Evolutionary conservation across 176 grass and related monocot genomes (phyloP).

Genomic region (Eragrostis nindensis): DNA sequence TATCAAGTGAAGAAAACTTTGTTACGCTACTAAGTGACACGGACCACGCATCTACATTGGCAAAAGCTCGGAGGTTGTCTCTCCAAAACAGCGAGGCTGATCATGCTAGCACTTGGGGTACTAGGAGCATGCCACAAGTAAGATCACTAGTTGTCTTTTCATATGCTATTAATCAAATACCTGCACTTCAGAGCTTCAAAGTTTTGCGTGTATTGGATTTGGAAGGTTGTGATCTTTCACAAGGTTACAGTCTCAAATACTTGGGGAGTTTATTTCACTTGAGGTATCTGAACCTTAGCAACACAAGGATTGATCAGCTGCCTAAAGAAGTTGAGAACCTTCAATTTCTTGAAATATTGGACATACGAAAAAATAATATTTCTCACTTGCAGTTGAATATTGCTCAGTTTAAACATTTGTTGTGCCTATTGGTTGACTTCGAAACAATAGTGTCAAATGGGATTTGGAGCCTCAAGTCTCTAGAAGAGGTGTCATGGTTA

Average conservation of each 20-base stretch:
- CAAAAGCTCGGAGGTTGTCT: background rate
- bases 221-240: background rate
- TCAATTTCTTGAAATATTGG: background rate
- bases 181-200: background rate
- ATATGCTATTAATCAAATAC: background rate
- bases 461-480: background rate
- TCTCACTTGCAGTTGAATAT: too few relatives aligned
- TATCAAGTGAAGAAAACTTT: conserved; percentile 15
- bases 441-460: background rate
- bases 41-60: too few relatives aligned
- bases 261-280: background rate
- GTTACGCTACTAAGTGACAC: background rate
- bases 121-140: background rate
- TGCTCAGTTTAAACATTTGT: too few relatives aligned
- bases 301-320: background rate
- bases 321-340: background rate
- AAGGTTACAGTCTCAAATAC: background rate
- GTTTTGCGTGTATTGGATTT: conserved; percentile 21
- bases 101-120: background rate
- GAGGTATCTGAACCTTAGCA: background rate
- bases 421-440: background rate
- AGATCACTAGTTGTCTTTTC: background rate
- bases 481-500: background rate
- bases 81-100: background rate
- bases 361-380: too few relatives aligned